Percentiles rank a stretch among this genome's conserved stretches.
Evolutionary conservation across 1,284 basidiomycete species (phyloP).

Genomic region (Mycosarcoma mackinlayi): DNA sequence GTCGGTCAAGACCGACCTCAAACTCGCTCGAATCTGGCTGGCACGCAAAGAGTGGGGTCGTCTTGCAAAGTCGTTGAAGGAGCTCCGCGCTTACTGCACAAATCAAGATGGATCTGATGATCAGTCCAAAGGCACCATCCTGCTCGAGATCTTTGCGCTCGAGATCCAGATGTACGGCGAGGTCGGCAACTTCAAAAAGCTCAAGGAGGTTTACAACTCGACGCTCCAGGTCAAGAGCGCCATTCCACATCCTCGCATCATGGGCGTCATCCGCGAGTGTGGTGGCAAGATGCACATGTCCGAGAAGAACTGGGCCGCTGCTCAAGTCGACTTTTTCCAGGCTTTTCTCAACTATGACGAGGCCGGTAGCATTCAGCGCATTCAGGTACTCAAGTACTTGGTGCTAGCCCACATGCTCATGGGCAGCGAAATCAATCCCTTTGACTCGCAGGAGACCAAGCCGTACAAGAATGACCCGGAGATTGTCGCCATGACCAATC

Average conservation of each 20-base stretch:
- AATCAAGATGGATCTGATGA: slow-evolving; percentile 78
- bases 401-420: slow-evolving; percentile 98
- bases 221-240: slow-evolving; percentile 91
- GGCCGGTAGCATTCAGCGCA: slow-evolving; percentile 92
- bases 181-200: slow-evolving; percentile 90
- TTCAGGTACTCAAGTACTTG: slow-evolving; percentile 97
- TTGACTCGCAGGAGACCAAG: slow-evolving; percentile 99
- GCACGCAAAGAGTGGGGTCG: slow-evolving; percentile 91
- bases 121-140: slow-evolving; percentile 87
- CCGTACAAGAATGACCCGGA: slow-evolving; percentile 98
- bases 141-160: slow-evolving; percentile 97
- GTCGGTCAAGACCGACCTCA: slow-evolving; percentile 94
- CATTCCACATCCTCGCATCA: slow-evolving; percentile 96
- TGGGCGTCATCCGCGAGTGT: slow-evolving; percentile 98
- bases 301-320: slow-evolving; percentile 95
- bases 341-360: slow-evolving; percentile 99
- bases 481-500: slow-evolving; percentile 96
- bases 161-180: slow-evolving; percentile 99
- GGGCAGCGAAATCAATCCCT: slow-evolving; percentile 97
- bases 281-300: slow-evolving; percentile 99
- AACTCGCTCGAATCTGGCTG: slow-evolving; percentile 96
- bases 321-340: slow-evolving; percentile 97
- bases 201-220: slow-evolving; percentile 97
- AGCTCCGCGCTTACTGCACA: slow-evolving; percentile 71
- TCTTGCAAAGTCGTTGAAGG: slow-evolving; percentile 73